Evolutionary conservation across 371 early-diverging fungal species (phyloP).

Genomic region (Apophysomyces elegans): DNA sequence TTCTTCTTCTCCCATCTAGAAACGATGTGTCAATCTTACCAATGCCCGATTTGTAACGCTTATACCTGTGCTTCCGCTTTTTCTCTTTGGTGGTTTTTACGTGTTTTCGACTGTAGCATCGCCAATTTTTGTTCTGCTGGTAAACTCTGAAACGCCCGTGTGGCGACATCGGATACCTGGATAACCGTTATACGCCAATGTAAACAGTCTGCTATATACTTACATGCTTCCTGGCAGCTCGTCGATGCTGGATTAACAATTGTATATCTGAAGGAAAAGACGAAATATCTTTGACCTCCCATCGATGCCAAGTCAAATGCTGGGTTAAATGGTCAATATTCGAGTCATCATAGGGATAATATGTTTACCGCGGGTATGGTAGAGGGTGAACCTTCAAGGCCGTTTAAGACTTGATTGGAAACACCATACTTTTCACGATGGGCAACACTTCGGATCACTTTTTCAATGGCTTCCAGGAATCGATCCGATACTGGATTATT

Average conservation of each 20-base stretch:
- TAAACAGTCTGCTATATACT: not conserved
- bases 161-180: conserved; percentile 26
- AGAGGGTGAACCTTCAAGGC: conserved; percentile 18
- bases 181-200: not conserved
- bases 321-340: conserved; percentile 9
- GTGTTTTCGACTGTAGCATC: conserved; percentile 21
- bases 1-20: conserved; percentile 18
- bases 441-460: conserved; percentile 24
- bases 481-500: conserved; percentile 25
- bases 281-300: conserved; percentile 60
- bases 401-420: conserved; percentile 13
- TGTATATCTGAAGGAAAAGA: conserved; percentile 42
- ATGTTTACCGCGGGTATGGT: conserved; percentile 25
- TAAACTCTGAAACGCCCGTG: conserved; percentile 15
- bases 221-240: conserved; percentile 37
- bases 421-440: conserved; percentile 39
- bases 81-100: conserved; percentile 17
- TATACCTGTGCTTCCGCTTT: conserved; percentile 19
- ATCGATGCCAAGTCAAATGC: conserved; percentile 55
- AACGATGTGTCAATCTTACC: too few species aligned
- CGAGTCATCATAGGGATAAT: not conserved
- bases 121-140: conserved; percentile 23
- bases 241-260: conserved; percentile 21
- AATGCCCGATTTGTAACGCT: too few species aligned
- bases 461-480: conserved; percentile 37